These are phyloP conservation scores for Forsythia viridissima DNA, from an alignment of 257 asterid genomes.

Conservation along the genomic window DNA sequence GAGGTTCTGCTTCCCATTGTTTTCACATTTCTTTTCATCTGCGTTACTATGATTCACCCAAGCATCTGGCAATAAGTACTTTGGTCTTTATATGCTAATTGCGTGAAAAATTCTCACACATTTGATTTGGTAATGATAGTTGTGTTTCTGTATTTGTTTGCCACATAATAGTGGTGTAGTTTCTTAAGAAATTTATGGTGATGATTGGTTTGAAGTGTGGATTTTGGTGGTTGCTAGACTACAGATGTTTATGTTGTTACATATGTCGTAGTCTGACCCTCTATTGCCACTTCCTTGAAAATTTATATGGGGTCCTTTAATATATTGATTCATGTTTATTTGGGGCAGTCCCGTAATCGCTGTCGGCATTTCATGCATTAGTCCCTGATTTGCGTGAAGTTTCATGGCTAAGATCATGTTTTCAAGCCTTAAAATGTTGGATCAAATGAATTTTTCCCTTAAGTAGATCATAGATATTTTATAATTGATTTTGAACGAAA, in stretches of 20 bases:
- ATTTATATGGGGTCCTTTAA: background rate
- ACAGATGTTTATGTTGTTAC: background rate
- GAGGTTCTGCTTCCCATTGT: background rate
- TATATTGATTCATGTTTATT: background rate
- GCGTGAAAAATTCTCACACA: background rate
- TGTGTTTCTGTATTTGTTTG: background rate
- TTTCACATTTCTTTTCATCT: background rate
- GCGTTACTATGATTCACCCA: background rate
- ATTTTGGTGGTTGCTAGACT: background rate
- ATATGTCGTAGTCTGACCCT: background rate
- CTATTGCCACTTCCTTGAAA: background rate
- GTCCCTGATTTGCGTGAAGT: background rate
- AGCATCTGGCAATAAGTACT: background rate
- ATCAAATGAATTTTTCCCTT: background rate
- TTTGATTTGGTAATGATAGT: background rate
- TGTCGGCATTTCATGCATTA: background rate
- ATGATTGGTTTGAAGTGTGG: background rate
- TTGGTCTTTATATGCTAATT: background rate
- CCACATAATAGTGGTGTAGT: background rate
- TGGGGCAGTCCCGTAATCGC: background rate
- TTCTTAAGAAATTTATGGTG: background rate
- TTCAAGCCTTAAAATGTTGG: background rate
- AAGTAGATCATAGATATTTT: background rate
- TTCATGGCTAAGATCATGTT: background rate
- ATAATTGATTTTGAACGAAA: background rate